Evolutionary conservation across 1,284 basidiomycete species (phyloP), one percentile per base, ranked within the genome.

Genomic region (Golubevia pallescens): DNA sequence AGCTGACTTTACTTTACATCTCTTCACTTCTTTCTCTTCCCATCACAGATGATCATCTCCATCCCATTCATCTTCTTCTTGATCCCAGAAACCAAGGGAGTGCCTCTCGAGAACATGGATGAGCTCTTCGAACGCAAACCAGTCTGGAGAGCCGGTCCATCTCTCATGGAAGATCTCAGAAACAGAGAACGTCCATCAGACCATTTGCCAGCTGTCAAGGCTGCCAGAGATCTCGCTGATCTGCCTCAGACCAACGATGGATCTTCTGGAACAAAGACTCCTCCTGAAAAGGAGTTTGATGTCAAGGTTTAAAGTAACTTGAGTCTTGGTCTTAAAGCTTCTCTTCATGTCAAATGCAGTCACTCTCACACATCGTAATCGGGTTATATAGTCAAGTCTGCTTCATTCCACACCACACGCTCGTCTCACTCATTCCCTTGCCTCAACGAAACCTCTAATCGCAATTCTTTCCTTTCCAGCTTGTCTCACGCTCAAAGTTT

Each of bases 81-180:
- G 6, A 51, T 68, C 4, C 68, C 68, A 2, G 68, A 69, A 57
- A 69, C 65, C 20, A 57, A 59, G 32, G 60, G 61, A 5, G 28
- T 69, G 1, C 66, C 61, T 13, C 60, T 69, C 2, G 68, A 69
- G 57, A 34, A 61, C 21, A 69, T 69, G 66, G 67, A 69, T 28
- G 54, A 53, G 14, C 60, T 69, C n/a, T 69, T 69, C 56, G 42
- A 48, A 13, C 42, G 42, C 42, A 48, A 48, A 16, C 42, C 42
- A 48, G 42, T 48, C 42, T 48, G 42, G 42, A 48, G 42, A 48
- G 42, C 42, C 42, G 42, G 42, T 48, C 42, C 42, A 48, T 48
- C 42, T 48, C 16, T 48, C 10, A 48, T 48, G 42, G 16, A 48
- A 10, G 42, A 48, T 10, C 42, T 48, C 42, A 48, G 42, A 16